These are phyloP conservation scores for Aspergillus awamori DNA, from an alignment of 2,329 filamentous ascomycete genomes.

Conservation along the genomic window DNA sequence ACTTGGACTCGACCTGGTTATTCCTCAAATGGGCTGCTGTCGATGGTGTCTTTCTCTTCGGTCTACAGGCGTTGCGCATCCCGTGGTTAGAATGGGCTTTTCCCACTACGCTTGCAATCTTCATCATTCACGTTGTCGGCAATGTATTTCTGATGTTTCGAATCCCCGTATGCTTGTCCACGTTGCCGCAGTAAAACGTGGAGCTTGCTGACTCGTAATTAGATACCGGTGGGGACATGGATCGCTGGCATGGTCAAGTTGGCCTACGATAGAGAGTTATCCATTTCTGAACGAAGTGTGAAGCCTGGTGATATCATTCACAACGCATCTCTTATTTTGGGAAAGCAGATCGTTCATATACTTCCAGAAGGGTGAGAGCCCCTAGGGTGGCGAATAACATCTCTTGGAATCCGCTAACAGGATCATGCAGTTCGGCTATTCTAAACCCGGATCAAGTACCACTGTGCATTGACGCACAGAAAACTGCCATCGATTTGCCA, in stretches of 20 bases:
- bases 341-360: slow-evolving; percentile 97
- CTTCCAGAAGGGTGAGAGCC: slow-evolving; percentile 77
- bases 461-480: slow-evolving; percentile 74
- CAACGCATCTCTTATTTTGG: slow-evolving; percentile 90
- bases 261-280: slow-evolving; percentile 88
- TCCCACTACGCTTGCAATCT: slow-evolving; percentile 69
- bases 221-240: slow-evolving; percentile 75
- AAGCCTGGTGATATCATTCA: slow-evolving; percentile 85
- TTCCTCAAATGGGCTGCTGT: slow-evolving; percentile 93
- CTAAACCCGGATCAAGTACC: slow-evolving; percentile 80
- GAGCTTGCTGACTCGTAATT: slow-evolving; percentile 13
- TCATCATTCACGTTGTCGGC: slow-evolving; percentile 69
- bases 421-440: slow-evolving; percentile 67
- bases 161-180: slow-evolving; percentile 64
- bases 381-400: background rate
- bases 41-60: slow-evolving; percentile 84
- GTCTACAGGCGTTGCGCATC: slow-evolving; percentile 83
- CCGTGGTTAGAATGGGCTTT: slow-evolving; percentile 95
- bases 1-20: slow-evolving; percentile 82
- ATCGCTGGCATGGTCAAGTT: slow-evolving; percentile 74
- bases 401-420: slow-evolving; percentile 29
- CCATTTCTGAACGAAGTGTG: slow-evolving; percentile 90
- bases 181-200: slow-evolving; percentile 13
- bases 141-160: slow-evolving; percentile 94
- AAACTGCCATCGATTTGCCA: slow-evolving; percentile 68